A percentile compares a stretch with the other conserved stretches of the same genome.
Evolutionary conservation across 441 rosid genomes (phyloP).

Genomic region (Gossypium gossypioides): DNA sequence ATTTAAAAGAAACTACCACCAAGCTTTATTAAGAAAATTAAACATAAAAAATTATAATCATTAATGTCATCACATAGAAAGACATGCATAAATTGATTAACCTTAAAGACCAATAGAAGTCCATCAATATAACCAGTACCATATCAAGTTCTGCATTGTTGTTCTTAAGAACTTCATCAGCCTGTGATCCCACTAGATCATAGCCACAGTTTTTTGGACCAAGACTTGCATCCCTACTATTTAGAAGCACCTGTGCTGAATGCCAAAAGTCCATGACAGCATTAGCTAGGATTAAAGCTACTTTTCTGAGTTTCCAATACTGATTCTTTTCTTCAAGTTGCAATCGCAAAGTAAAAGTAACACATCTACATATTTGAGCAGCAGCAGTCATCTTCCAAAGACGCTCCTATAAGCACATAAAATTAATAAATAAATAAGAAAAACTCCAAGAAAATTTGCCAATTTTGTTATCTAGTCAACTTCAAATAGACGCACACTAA

Average conservation of each 20-base stretch:
- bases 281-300: slow-evolving; percentile 59
- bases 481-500: neutral
- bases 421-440: neutral
- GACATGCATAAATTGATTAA: slow-evolving; percentile 1
- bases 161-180: slow-evolving; percentile 33
- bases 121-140: slow-evolving; percentile 30
- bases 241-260: slow-evolving; percentile 44
- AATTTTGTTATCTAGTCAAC: neutral
- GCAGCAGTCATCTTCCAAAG: slow-evolving; percentile 98
- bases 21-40: neutral
- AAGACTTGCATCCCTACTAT: slow-evolving; percentile 20
- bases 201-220: slow-evolving; percentile 25
- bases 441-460: neutral
- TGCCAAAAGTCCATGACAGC: slow-evolving; percentile 90
- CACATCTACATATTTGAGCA: slow-evolving; percentile 65
- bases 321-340: slow-evolving; percentile 51
- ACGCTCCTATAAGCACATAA: slow-evolving; percentile 59
- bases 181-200: slow-evolving; percentile 29
- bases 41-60: neutral
- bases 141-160: slow-evolving; percentile 33
- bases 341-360: slow-evolving; percentile 49
- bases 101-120: slow-evolving; percentile 12
- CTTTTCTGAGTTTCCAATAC: slow-evolving; percentile 41
- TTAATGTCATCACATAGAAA: slow-evolving; percentile 1
- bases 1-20: neutral